Base-by-base conservation (phyloP, 1,139 yeast genomes). In the Zygoascus meyerae region DNA sequence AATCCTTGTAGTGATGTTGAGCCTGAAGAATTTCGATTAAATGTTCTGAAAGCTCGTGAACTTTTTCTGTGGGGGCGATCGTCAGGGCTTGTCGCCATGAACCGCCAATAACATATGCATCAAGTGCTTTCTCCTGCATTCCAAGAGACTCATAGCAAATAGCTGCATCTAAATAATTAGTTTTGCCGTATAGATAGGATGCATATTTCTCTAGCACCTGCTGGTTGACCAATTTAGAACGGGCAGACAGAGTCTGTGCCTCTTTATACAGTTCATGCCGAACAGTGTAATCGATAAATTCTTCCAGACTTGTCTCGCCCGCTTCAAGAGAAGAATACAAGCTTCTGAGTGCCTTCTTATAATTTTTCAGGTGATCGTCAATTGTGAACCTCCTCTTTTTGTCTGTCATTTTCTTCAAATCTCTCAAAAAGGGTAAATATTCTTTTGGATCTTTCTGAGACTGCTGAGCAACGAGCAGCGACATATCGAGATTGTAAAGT, bases 361-460 rank as follows among this genome's bases (percentile, higher is more conserved):
- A 72, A 38, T 80, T 76, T 58, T 82, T 79, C 64, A 94, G 74
- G 60, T 81, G 74, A 46, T 86, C 83, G 62, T 94, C 98, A 56
- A 94, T 85, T 60, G 80, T 68, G 60, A 86, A 90, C 60, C 77
- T 75, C 57, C 82, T 79, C 49, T 95, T 77, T 44, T 79, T 66
- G 15, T 78, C 81, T 0, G 77, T 71, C 63, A 83, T 85, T 33
- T 77, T 77, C 55, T 86, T 85, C 48, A 94, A 71, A 47, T 79
- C 76, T 60, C 89, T 95, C 55, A 94, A 72, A 65, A 92, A 94
- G 45, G 98, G 97, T 46, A 94, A 69, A 60, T 92, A 94, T 64
- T 94, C 99, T 61, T 90, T 87, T 26, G 99, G 99, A 68, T 94
- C 99, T 74, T 84, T 89, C 65, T 92, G 97, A 0, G 97, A 89